phyloP scores from a whole-genome alignment of 164 flowering plant genomes.

The Aristolochia contorta region DNA sequence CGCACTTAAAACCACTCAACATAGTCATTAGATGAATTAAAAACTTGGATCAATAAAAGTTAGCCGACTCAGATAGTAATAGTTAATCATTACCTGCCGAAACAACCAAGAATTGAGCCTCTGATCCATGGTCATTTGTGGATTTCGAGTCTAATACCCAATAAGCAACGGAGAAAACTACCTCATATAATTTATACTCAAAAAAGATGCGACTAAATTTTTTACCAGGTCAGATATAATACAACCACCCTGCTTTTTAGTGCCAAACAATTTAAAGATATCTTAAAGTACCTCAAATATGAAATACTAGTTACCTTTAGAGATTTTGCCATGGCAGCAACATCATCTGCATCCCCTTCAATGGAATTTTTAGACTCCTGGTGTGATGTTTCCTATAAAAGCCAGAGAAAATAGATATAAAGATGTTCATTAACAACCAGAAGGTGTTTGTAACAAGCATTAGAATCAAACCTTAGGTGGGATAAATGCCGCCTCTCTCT shows the following conservation, averaged over 20 bases:
- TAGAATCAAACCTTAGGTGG: conserved; percentile 60
- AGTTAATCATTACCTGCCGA: too few relatives aligned
- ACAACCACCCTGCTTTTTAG: neutral
- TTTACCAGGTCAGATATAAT: neutral
- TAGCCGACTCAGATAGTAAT: too few relatives aligned
- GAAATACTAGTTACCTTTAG: conserved; percentile 50
- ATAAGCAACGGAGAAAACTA: too few relatives aligned
- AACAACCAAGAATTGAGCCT: too few relatives aligned
- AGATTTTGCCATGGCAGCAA: conserved; percentile 45
- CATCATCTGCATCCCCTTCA: conserved; percentile 30
- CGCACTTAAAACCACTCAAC: too few relatives aligned
- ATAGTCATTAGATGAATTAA: too few relatives aligned
- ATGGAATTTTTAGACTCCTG: conserved; percentile 13
- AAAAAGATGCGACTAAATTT: too few relatives aligned
- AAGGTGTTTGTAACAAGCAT: neutral
- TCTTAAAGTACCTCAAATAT: neutral
- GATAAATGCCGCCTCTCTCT: conserved; percentile 67
- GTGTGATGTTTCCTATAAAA: conserved; percentile 39
- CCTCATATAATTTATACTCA: too few relatives aligned
- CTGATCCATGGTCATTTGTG: too few relatives aligned
- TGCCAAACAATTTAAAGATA: neutral
- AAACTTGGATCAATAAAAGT: too few relatives aligned
- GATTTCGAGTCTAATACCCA: too few relatives aligned
- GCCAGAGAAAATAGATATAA: neutral
- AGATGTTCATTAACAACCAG: neutral